Base-by-base conservation (phyloP, 176 grass and related monocot genomes). In the Saccharum officinarum region DNA sequence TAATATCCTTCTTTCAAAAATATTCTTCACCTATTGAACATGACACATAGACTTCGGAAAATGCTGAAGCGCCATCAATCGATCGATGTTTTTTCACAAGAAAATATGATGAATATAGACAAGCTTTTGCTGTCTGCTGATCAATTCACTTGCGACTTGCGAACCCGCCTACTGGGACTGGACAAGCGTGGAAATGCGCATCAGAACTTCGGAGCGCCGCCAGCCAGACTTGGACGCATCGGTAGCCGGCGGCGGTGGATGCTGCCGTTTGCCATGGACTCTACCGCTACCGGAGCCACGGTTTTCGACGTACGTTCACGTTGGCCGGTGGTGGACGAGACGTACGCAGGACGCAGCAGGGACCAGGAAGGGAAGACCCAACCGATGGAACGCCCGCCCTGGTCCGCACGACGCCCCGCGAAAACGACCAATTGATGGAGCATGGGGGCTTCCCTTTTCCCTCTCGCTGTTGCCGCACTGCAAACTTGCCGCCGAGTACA, bases 341-440 rank as follows among this genome's bases (percentile, higher is more conserved):
- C 78, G 69, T 33, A 75, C 18, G 33, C n/a, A n/a, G n/a, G n/a
- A n/a, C n/a, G n/a, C n/a, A 6, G 68, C 38, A 7, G 6, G 28
- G 28, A 28, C 6, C 49, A 34, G 8, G 28, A 28, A 28, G 28
- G 28, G 28, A 28, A 28, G 28, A 28, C 28, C 28, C 28, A 28
- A 28, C 28, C 28, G 57, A 61, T 61, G 57, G 57, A 61, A 61
- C 57, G 31, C 10, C 77, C 75, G 2, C 75, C 67, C 10, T 84
- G n/a, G 34, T 79, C 75, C 67, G 67, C 81, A 84, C 85, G 83
- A 68, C 75, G 85, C 20, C 42, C 74, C 67, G 57, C 67, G 80
- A 88, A 71, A 79, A 77, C 74, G 42, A 79, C 80, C 74, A 16
- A 12, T 52, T 31, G 42, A 54, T 49, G 44, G 25, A 9, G 14